A percentile compares a stretch with the other conserved stretches of the same genome.
Evolutionary conservation across 331 rosid genomes (phyloP).

Genomic region (Telfairia occidentalis): DNA sequence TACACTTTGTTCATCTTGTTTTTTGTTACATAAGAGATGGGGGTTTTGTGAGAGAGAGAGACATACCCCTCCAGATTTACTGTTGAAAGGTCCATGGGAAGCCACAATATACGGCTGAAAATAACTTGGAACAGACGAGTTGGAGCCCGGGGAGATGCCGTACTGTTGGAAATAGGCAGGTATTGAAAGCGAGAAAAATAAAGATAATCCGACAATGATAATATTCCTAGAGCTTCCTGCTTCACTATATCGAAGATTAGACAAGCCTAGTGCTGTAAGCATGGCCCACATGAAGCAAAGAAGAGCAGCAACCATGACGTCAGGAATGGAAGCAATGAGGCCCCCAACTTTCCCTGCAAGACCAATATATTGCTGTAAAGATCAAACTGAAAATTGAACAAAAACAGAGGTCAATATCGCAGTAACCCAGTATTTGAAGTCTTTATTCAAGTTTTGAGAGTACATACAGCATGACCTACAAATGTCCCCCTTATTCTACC

Average conservation of each 20-base stretch:
- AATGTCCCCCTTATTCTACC: not conserved
- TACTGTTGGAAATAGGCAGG: constrained; percentile 98
- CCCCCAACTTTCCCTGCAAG: constrained; percentile 92
- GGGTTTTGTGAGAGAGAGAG: not conserved
- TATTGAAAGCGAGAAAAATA: constrained; percentile 84
- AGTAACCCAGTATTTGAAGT: not conserved
- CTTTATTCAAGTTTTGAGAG: constrained; percentile 4
- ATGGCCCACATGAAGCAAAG: constrained; percentile 99
- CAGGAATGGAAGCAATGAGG: constrained; percentile 89
- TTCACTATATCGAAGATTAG: constrained; percentile 95
- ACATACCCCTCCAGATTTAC: constrained; percentile 82
- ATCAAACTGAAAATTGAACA: not conserved
- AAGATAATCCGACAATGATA: constrained; percentile 84
- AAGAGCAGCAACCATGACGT: constrained; percentile 95
- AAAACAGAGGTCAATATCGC: not conserved
- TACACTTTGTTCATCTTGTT: no score
- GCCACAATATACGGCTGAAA: constrained; percentile 88
- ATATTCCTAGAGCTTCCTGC: constrained; percentile 99
- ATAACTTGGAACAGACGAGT: constrained; percentile 80
- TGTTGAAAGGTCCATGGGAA: constrained; percentile 85
- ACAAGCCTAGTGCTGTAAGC: constrained; percentile 91
- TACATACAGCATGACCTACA: not conserved
- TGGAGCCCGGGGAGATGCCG: constrained; percentile 69
- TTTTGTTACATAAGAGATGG: not conserved
- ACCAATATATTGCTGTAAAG: not conserved